Evolutionary conservation across 2,329 filamentous ascomycete genomes (phyloP), one percentile per base, ranked within the genome.

Genomic region (Penicillium sp.): DNA sequence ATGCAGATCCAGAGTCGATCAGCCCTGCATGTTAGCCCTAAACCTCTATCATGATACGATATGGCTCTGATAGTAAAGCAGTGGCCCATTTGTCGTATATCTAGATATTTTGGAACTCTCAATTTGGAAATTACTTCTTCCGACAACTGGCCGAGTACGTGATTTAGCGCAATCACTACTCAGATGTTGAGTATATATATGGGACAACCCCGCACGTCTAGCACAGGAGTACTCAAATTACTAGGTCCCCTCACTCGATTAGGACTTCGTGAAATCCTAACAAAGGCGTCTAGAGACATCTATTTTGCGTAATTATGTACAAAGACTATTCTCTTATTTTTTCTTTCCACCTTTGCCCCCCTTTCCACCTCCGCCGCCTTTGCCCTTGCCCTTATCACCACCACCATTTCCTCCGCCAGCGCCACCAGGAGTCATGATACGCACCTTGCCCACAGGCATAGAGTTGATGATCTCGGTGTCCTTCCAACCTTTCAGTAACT

Each of bases 381-480:
- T 59, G 10, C 48, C 47, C 30, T 53, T 53, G 15, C 43, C 46
- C 25, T 47, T 48, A 41, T 63, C 57, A 31, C 59, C 56, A 35
- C 56, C 59, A 2, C 71, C 65, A 42, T 62, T 57, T 33, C 59
- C 56, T 33, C 56, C 59, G 2, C 72, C 65, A 17, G 69, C 69
- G 20, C 62, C 58, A 23, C 67, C 66, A 1, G 78, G 73, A 72
- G 86, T 79, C 80, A 94, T 86, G 26, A 94, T 79, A 55, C 85
- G 80, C 25, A 93, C 79, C 63, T 86, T 91, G 20, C 83, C 77
- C 0, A 94, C 87, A 0, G 88, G 86, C 49, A 96, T 78, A 4
- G 80, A 78, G 53, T 91, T 90, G 39, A 89, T 79, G 11, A 88
- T 78, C 68, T 95, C 90, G 44, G 86, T 82, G 15, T 87, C 80